phyloP scores from a whole-genome alignment of 768 basidiomycete species.

The Lyophyllum atratum region DNA sequence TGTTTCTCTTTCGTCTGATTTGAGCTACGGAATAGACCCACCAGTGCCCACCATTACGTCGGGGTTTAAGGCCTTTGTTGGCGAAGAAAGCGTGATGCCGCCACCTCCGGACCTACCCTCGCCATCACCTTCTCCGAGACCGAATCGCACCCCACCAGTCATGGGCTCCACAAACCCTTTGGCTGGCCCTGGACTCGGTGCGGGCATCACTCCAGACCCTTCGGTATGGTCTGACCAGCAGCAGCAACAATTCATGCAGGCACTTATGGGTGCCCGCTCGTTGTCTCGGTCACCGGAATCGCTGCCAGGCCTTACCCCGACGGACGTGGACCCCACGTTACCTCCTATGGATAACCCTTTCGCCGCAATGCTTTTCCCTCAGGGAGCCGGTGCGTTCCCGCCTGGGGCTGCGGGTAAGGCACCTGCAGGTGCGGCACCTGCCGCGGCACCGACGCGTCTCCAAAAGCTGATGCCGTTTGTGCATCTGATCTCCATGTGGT shows the following conservation, averaged over 20 bases:
- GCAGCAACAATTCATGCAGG: constrained; percentile 67
- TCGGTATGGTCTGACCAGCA: constrained; percentile 70
- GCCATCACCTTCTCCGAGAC: constrained; percentile 22
- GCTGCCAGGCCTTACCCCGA: constrained; percentile 14
- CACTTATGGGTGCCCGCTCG: constrained; percentile 48
- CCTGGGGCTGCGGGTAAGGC: constrained; percentile 28
- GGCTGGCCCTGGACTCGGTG: constrained; percentile 24
- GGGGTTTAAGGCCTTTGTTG: constrained; percentile 38
- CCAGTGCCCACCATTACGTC: constrained; percentile 36
- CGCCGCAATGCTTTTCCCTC: constrained; percentile 43
- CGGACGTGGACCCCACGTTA: constrained; percentile 27
- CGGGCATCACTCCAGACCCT: constrained; percentile 42
- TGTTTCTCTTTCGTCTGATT: background rate
- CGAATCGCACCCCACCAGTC: constrained; percentile 16
- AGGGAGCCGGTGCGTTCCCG: constrained; percentile 24
- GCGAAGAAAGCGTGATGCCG: constrained; percentile 48
- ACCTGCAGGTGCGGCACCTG: constrained; percentile 16
- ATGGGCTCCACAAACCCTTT: constrained; percentile 26
- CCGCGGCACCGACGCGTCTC: constrained; percentile 39
- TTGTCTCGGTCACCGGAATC: constrained; percentile 16
- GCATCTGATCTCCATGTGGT: constrained; percentile 67
- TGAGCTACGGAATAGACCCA: constrained; percentile 32
- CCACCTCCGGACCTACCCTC: constrained; percentile 31
- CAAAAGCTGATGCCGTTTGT: constrained; percentile 68
- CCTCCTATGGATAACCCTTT: constrained; percentile 46